Percentiles rank a stretch among this genome's conserved stretches.
Evolutionary conservation across 2,329 filamentous ascomycete genomes (phyloP).

Genomic region (Rosellinia necatrix): DNA sequence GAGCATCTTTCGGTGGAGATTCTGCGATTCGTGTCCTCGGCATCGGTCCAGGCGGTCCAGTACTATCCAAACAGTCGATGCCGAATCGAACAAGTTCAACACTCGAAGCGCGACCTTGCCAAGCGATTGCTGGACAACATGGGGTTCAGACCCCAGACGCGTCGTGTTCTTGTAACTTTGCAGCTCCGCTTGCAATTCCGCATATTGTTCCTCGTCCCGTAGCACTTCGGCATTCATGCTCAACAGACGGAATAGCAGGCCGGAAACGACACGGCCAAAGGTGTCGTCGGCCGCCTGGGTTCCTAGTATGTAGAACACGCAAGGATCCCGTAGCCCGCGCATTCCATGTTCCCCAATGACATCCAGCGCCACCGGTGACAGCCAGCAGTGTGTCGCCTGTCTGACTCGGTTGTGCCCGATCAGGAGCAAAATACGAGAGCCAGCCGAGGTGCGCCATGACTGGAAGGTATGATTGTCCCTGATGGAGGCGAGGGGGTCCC

Average conservation of each 20-base stretch:
- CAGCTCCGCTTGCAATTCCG: slow-evolving; percentile 1
- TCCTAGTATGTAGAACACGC: slow-evolving; percentile 2
- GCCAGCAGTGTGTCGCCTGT: slow-evolving; percentile 1
- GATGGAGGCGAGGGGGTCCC: not conserved
- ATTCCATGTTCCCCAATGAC: not conserved
- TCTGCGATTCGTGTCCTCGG: not conserved
- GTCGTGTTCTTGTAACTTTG: not conserved
- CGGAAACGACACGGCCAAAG: not conserved
- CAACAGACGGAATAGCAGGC: not conserved
- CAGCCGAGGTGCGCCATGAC: not conserved
- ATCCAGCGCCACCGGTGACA: not conserved
- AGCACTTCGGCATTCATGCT: not conserved
- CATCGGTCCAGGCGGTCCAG: slow-evolving; percentile 3
- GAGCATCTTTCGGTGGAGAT: slow-evolving; percentile 2
- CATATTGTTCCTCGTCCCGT: not conserved
- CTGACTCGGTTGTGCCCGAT: not conserved
- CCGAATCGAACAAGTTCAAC: not conserved
- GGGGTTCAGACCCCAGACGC: not conserved
- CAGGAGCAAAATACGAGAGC: slow-evolving; percentile 1
- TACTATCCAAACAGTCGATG: not conserved
- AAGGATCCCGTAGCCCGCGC: not conserved
- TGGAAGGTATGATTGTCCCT: not conserved
- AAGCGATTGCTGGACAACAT: not conserved
- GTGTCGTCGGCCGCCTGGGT: not conserved
- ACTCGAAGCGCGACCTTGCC: not conserved